Base-by-base conservation (phyloP, 441 rosid species). In the Erodium chrysanthum region DNA sequence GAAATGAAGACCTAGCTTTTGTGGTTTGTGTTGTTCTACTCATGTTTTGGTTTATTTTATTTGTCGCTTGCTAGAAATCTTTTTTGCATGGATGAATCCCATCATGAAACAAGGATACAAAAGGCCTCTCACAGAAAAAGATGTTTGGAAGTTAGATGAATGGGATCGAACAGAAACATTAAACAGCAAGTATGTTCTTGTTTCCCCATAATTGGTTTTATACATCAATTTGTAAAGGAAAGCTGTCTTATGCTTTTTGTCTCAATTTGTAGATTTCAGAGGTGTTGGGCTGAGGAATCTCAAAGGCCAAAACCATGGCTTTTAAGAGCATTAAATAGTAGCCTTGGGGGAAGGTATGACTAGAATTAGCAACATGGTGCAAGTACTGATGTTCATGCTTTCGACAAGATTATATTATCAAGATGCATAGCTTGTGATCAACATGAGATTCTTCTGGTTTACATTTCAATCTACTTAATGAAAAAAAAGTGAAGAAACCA, bases 101-200 rank as follows among this genome's bases (percentile, higher is more conserved):
- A 82, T 96, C 71, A 90, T 96, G 99, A 71, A 82, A 83, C 84
- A 75, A 72, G 99, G 99, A 42, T 96, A 92, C 40, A 85, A 82
- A 80, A 85, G 86, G 76, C 97, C 97, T 72, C 84, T 96, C 68
- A 92, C 97, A 0, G 98, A 89, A 77, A 92, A 84, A 80, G 99
- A 96, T 79, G 83, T 96, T 11, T 92, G 99, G 99, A 84, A 89
- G 75, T 76, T 96, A 66, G 99, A 92, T 75, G 73, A 81, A 23
- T 96, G 99, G 99, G 99, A 96, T 83, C 81, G 50, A 46, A 88
- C 98, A 48, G 89, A 89, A 74, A 90, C 92, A 8, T 82, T 92
- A 66, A 89, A 80, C 68, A 80, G 68, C 46, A 86, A 74, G 99
- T 92, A 18, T 54, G 78, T 71, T 35, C 23, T 67, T 71, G 33